Base-by-base conservation (phyloP, 75 land plant species). In the Cunninghamia lanceolata region DNA sequence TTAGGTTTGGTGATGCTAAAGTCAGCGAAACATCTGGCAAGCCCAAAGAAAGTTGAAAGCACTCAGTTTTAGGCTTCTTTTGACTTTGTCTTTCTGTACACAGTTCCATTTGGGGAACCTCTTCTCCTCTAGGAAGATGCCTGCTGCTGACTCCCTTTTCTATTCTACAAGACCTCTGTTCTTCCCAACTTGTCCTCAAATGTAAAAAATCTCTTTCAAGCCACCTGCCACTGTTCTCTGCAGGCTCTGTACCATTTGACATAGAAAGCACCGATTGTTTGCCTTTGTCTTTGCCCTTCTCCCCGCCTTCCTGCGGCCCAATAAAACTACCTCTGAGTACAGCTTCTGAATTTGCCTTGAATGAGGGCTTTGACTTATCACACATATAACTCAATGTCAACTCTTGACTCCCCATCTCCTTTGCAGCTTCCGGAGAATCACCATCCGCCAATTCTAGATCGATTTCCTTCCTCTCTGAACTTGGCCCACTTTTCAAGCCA, bases 21-120 rank as follows among this genome's bases (percentile, higher is more conserved):
- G 91, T 85, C 32, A 90, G 82, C 3, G 93, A 90, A 10, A 90
- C 94, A 47, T 94, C 93, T 52, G 99, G 97, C 66, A 89, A 91
- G 36, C 92, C 94, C 8, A 97, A 85, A 86, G 96, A 94, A 19
- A 97, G 92, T 78, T 94, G 91, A 28, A 94, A 88, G 79, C 93
- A 30, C 89, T 94, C 98, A 0, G 95, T 46, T 88, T 91, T 95
- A 35, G 89, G 87, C 87, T 91, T 97, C 86, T 97, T 97, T 80
- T 92, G 91, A 56, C 83, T 87, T 59, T 85, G 85, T 50, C 87
- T 85, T 73, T 68, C 88, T 43, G 46, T 91, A 39, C 17, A 83
- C 1, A 78, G 81, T 14, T 81, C 89, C 68, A 85, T 84, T 50
- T 63, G 68, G n/a, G 28, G 68, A 63, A 7, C 84, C 21, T 86